Conservation (phyloP, 163 green algal species). For the Scenedesmus sp. region DNA sequence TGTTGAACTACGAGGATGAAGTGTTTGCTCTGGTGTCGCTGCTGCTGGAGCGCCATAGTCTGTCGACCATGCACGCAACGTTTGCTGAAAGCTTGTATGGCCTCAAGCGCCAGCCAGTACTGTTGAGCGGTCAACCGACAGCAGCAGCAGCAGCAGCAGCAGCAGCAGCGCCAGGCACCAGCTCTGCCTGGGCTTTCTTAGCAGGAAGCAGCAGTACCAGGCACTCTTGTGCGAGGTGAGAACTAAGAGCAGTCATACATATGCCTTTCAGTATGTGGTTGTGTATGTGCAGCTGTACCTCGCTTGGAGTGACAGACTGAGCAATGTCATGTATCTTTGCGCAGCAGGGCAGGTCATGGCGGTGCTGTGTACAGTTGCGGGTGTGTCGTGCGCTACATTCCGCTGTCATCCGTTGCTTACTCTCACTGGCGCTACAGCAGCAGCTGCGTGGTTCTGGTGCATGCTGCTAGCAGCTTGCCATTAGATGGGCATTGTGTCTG, state of each 20-base stretch:
- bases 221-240: conserved; percentile 42
- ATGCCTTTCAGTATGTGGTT: background rate
- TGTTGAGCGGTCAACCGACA: background rate
- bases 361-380: background rate
- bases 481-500: background rate
- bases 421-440: background rate
- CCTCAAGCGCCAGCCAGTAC: conserved; percentile 61
- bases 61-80: conserved; percentile 74
- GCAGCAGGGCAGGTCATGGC: too few relatives aligned
- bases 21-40: conserved; percentile 82
- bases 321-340: background rate
- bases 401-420: background rate
- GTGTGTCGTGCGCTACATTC: background rate
- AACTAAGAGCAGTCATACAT: background rate
- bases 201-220: conserved; percentile 12
- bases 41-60: conserved; percentile 81
- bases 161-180: background rate
- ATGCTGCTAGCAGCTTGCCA: background rate
- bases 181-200: background rate
- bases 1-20: conserved; percentile 89
- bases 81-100: conserved; percentile 92
- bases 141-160: conserved; percentile 16
- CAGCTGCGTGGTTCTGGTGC: background rate
- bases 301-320: too few relatives aligned
- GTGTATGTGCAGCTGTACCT: background rate